phyloP scores from a whole-genome alignment of 1,139 yeast species.

The Pneumocystis carinii region DNA sequence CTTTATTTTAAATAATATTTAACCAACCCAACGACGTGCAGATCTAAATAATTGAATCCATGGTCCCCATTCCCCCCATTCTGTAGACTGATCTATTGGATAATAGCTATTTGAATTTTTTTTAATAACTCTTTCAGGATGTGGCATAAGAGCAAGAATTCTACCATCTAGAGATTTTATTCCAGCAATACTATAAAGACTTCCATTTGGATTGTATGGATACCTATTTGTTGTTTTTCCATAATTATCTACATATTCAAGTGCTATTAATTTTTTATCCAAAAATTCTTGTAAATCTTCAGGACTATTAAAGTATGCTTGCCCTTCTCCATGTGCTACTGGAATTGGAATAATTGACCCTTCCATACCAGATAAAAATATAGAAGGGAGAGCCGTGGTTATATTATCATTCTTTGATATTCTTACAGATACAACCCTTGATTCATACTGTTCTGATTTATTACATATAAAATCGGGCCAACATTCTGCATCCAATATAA shows the following conservation, averaged over 20 bases:
- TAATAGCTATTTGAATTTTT: slow-evolving; percentile 83
- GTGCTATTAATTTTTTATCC: slow-evolving; percentile 13
- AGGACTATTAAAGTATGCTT: slow-evolving; percentile 48
- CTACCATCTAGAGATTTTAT: slow-evolving; percentile 81
- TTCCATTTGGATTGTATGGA: slow-evolving; percentile 95
- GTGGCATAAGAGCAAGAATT: slow-evolving; percentile 98
- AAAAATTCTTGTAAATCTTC: slow-evolving; percentile 30
- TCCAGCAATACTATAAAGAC: slow-evolving; percentile 88
- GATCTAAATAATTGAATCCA: slow-evolving; percentile 90
- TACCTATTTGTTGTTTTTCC: slow-evolving; percentile 68
- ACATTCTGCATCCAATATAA: slow-evolving; percentile 87
- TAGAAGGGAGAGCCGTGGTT: slow-evolving; percentile 33
- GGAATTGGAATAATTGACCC: slow-evolving; percentile 90
- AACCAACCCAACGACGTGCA: slow-evolving; percentile 90
- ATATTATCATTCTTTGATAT: slow-evolving; percentile 38
- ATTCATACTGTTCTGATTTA: slow-evolving; percentile 88
- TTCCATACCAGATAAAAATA: slow-evolving; percentile 79
- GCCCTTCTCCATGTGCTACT: slow-evolving; percentile 98
- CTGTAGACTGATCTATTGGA: slow-evolving; percentile 50
- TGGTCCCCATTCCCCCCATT: slow-evolving; percentile 70
- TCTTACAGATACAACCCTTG: slow-evolving; percentile 84
- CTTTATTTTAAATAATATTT: slow-evolving; percentile 28
- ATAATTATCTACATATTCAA: slow-evolving; percentile 79
- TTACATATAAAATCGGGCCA: slow-evolving; percentile 97
- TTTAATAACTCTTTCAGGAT: slow-evolving; percentile 90